Evolutionary conservation across 2,329 filamentous ascomycete species (phyloP).

Genomic region (Clathrospora elynae): DNA sequence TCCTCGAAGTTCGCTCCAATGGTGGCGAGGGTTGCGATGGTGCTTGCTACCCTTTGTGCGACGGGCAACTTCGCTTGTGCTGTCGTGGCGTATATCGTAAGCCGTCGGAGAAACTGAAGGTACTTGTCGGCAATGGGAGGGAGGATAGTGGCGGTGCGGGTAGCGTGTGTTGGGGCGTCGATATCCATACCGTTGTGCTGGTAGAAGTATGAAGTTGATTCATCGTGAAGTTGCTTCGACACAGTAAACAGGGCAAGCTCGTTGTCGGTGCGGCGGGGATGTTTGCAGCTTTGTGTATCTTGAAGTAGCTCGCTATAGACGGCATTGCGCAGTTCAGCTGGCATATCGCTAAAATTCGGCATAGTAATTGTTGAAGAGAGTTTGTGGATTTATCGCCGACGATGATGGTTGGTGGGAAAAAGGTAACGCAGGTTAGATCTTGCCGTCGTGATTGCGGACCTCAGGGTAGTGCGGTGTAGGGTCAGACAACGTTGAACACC

Average conservation of each 20-base stretch:
- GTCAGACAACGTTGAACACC: too few relatives aligned
- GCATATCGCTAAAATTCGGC: conserved; percentile 16
- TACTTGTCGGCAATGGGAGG: conserved; percentile 26
- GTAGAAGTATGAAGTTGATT: conserved; percentile 33
- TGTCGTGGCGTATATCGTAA: conserved; percentile 11
- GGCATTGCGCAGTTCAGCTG: conserved; percentile 27
- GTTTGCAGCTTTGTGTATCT: not conserved
- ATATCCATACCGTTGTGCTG: conserved; percentile 18
- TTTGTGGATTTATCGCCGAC: not conserved
- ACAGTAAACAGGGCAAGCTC: conserved; percentile 19
- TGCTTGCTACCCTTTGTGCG: conserved; percentile 13
- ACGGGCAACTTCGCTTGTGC: conserved; percentile 3
- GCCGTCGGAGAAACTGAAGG: conserved; percentile 22
- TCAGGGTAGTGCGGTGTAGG: conserved; percentile 2
- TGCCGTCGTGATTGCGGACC: not conserved
- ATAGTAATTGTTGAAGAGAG: conserved; percentile 6
- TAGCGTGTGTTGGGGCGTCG: conserved; percentile 1
- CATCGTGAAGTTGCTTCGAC: conserved; percentile 23
- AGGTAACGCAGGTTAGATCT: too few relatives aligned
- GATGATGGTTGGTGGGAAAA: not conserved
- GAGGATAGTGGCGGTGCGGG: conserved; percentile 16
- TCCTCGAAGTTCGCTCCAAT: conserved; percentile 21
- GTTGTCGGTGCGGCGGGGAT: not conserved
- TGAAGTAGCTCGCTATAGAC: conserved; percentile 21
- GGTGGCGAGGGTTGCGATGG: conserved; percentile 14